Evolutionary conservation across 1,284 basidiomycete genomes (phyloP), one percentile per base, ranked within the genome.

Genomic region (Rhodotorula sp.): DNA sequence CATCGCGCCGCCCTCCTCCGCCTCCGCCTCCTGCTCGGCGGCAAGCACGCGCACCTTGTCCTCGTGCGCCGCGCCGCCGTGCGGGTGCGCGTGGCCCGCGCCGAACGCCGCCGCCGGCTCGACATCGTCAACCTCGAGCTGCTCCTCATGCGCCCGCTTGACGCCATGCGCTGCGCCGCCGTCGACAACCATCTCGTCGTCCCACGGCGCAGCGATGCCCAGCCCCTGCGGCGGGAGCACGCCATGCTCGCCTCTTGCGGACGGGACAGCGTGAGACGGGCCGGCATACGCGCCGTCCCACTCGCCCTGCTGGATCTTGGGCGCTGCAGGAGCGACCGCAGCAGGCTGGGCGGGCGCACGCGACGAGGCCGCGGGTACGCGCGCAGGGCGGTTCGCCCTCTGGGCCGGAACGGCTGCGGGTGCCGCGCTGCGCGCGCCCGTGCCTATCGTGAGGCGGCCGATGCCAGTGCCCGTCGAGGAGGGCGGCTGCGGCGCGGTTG

Each of bases 41-140:
- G 29, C 39, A 4, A 54, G 32, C 59, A 76, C 70, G 39, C 72
- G 64, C 19, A 76, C 67, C 61, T 73, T 74, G 67, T 74, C 72
- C 54, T 67, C 70, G 63, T 71, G 69, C 36, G 48, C 73, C 50
- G 79, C 73, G 41, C 79, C 77, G 34, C 60, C 53, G 29, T 56
- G 59, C 36, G 54, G 53, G 60, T 56, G 46, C 21, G 39, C 41
- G 53, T 55, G 53, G 1, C 53, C 53, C 21, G 39, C 51, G 8
- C 53, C 62, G 27, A 76, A 77, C 67, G 50, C 75, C 64, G 5
- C 82, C 81, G 57, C 54, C n/a, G 66, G 37, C 39, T 83, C 82
- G 27, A 84, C 85, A 46, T 86, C 84, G 66, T 84, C 80, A 63
- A 80, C 79, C 58, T 80, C 80, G 46, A 81, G 84, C 66, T 84